A percentile compares a stretch with the other conserved stretches of the same genome.
phyloP scores from a whole-genome alignment of 495 filamentous ascomycete genomes.

The Trypethelium eluteriae region DNA sequence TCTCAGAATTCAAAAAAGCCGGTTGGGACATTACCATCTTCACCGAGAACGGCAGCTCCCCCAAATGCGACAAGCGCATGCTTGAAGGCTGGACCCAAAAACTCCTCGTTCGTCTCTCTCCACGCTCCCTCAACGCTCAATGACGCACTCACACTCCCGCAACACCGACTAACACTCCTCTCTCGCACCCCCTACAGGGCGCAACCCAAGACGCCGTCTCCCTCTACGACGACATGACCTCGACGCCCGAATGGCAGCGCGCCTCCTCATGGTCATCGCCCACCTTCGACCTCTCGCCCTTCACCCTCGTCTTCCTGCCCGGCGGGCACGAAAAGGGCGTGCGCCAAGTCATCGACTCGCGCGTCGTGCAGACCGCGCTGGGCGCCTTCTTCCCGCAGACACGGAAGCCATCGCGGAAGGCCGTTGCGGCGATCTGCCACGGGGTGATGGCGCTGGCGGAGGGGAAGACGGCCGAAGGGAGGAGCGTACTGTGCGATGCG shows the following conservation, averaged over 20 bases:
- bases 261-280: conserved; percentile 44
- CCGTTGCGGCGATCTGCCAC: conserved; percentile 46
- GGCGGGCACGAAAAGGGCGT: conserved; percentile 50
- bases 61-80: conserved; percentile 48
- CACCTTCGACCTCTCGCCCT: conserved; percentile 41
- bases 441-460: conserved; percentile 47
- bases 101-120: conserved; percentile 38
- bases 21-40: conserved; percentile 45
- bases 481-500: conserved; percentile 43
- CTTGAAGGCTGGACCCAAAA: conserved; percentile 46
- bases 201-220: conserved; percentile 39
- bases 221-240: conserved; percentile 29
- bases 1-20: conserved; percentile 42
- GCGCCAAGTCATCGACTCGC: conserved; percentile 47
- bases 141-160: too few species aligned
- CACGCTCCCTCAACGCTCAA: too few species aligned
- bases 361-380: conserved; percentile 41
- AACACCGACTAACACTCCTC: too few species aligned
- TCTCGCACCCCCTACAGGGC: conserved; percentile 32
- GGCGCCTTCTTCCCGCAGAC: conserved; percentile 42
- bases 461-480: conserved; percentile 37
- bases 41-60: conserved; percentile 44
- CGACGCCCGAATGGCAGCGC: conserved; percentile 35
- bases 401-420: conserved; percentile 40
- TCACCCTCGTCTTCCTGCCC: conserved; percentile 46